Conservation (phyloP, 2,329 filamentous ascomycete species). For the Diaporthe longicolla region DNA sequence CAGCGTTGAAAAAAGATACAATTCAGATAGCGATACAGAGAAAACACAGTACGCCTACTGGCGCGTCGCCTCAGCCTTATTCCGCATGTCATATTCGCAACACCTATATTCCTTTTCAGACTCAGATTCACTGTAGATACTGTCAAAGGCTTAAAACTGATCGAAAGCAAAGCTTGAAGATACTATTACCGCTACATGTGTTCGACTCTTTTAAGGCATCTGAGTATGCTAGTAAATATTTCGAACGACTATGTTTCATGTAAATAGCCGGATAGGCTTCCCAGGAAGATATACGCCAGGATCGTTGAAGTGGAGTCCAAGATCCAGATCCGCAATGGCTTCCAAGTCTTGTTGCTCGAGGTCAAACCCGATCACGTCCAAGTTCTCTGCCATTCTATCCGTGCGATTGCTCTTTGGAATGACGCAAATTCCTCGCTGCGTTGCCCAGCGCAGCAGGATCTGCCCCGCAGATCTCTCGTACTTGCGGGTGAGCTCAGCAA, state of each 20-base stretch:
- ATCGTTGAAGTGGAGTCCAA: conserved; percentile 73
- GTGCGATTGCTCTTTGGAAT: conserved; percentile 75
- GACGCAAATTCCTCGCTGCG: conserved; percentile 73
- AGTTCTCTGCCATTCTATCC: conserved; percentile 65
- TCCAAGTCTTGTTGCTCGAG: conserved; percentile 68
- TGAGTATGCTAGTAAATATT: too few species aligned
- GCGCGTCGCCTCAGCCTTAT: too few species aligned
- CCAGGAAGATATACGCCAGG: conserved; percentile 50
- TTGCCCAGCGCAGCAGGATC: conserved; percentile 77
- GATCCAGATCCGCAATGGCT: conserved; percentile 67
- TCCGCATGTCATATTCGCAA: too few species aligned
- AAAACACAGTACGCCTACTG: too few species aligned
- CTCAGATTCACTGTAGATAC: too few species aligned
- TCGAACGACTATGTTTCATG: not conserved
- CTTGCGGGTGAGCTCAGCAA: conserved; percentile 68
- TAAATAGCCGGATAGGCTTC: not conserved
- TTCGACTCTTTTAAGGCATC: too few species aligned
- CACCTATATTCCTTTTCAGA: too few species aligned
- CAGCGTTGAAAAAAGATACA: too few species aligned
- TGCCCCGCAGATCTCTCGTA: conserved; percentile 73
- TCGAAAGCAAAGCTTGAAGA: too few species aligned
- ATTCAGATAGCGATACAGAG: too few species aligned
- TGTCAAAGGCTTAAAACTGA: too few species aligned
- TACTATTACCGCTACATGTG: too few species aligned
- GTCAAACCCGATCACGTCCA: conserved; percentile 70